These are phyloP conservation scores for Dothideomycetes sp. DNA, from an alignment of 2,329 filamentous ascomycete species.

Conservation along the genomic window DNA sequence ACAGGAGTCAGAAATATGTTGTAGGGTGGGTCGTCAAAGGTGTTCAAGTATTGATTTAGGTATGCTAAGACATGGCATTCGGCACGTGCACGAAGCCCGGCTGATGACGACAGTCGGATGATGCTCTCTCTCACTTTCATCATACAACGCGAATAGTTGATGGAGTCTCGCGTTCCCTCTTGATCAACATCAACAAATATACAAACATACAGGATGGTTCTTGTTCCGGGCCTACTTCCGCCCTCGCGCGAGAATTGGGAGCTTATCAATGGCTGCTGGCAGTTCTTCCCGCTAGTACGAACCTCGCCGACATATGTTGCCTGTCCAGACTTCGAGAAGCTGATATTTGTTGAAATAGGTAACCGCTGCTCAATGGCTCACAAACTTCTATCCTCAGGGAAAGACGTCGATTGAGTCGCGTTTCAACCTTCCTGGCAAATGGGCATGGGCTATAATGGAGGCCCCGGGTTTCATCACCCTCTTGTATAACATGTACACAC, in stretches of 20 bases:
- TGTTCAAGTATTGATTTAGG: too few species aligned
- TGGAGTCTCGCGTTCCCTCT: not conserved
- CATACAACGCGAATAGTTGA: conserved; percentile 1
- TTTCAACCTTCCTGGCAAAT: conserved; percentile 79
- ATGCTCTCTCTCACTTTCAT: not conserved
- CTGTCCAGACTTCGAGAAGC: too few species aligned
- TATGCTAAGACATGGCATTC: too few species aligned
- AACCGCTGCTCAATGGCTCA: conserved; percentile 63
- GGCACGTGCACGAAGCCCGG: too few species aligned
- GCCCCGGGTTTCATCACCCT: conserved; percentile 65
- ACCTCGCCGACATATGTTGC: too few species aligned
- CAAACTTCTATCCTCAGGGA: conserved; percentile 80
- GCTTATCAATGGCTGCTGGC: conserved; percentile 35
- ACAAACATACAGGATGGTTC: conserved; percentile 28
- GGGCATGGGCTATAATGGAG: conserved; percentile 88
- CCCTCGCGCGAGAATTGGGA: conserved; percentile 44
- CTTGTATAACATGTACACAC: conserved; percentile 65
- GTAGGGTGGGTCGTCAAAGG: too few species aligned
- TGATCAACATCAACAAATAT: not conserved
- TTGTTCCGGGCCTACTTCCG: conserved; percentile 37
- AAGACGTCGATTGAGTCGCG: conserved; percentile 71
- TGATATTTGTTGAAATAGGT: too few species aligned
- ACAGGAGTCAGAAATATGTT: too few species aligned
- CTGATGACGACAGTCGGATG: conserved; percentile 1
- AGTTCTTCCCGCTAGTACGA: conserved; percentile 45